Base-by-base conservation (phyloP, 2,329 filamentous ascomycete genomes). In the Trichothecium roseum region DNA sequence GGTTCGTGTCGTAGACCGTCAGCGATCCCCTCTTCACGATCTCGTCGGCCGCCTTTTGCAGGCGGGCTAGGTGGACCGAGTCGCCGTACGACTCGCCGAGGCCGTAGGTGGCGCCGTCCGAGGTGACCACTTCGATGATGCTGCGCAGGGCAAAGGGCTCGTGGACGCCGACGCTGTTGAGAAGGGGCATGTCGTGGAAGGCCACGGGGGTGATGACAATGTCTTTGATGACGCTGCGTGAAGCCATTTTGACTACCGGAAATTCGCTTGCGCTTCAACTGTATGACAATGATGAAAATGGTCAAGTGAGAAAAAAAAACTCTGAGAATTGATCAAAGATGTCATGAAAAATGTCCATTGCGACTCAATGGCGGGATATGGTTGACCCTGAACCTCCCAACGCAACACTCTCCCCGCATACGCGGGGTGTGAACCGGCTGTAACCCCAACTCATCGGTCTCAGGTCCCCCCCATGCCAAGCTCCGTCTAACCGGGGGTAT, bases 1-100 rank as follows among this genome's bases (percentile, higher is more conserved):
- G 80, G 51, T 89, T 91, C 2, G 84, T 89, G 57, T 85, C 84
- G 27, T 56, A 53, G 1, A 57, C 42, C 3, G 54, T 42, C 5
- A 54, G 35, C 1, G n/a, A n/a, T n/a, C n/a, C n/a, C n/a, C 48
- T 54, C 13, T 45, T 56, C 36, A 59, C n/a, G n/a, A n/a, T 47
- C 4, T 40, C 40, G 4, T 48, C 39, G 5, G 56, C 57, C 26
- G 50, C 59, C 20, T 41, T 43, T 5, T 51, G 45, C 9, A 64
- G 45, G 7, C 57, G 57, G 4, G 37, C 34, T 1, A 63, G 41
- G 36, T 63, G 60, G 3, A 51, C 49, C 4, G 52, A 55, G 41
- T 62, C 58, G 18, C 59, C 60, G 31, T 63, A 63, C 8, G 59
- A 62, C 37, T 62, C 60, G 16, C 57, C 59, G 4, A 63, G 40